phyloP scores from a whole-genome alignment of 2,329 filamentous ascomycete species.

The Tolypocladium pustulatum region DNA sequence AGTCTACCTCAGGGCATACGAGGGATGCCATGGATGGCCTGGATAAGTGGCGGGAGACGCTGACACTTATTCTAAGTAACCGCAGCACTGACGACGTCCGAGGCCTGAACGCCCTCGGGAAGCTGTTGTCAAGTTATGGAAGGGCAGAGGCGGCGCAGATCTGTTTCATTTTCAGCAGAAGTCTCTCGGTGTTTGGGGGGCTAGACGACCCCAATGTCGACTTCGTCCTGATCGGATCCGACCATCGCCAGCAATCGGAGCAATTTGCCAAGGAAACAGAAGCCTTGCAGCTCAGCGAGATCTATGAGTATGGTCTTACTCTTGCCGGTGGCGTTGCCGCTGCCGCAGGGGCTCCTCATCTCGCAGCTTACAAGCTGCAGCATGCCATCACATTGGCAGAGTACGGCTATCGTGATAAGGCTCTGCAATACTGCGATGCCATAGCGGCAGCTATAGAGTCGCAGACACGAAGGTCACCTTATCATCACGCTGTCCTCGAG shows the following conservation, averaged over 20 bases:
- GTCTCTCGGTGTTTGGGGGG: constrained; percentile 63
- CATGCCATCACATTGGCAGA: constrained; percentile 80
- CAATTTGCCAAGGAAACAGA: constrained; percentile 74
- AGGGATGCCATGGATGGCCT: constrained; percentile 74
- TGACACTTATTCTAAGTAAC: constrained; percentile 79
- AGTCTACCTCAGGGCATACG: constrained; percentile 45
- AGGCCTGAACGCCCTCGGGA: constrained; percentile 71
- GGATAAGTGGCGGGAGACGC: constrained; percentile 88
- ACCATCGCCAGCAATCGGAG: constrained; percentile 61
- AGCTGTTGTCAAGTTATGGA: constrained; percentile 73
- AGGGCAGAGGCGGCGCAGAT: constrained; percentile 86
- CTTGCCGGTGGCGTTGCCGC: constrained; percentile 47
- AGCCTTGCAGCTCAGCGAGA: constrained; percentile 84
- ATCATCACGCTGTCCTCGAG: constrained; percentile 70
- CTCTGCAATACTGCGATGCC: constrained; percentile 82
- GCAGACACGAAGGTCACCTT: constrained; percentile 74
- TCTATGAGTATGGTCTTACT: constrained; percentile 83
- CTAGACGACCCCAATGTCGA: constrained; percentile 69
- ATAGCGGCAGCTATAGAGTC: constrained; percentile 67
- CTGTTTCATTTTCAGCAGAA: constrained; percentile 80
- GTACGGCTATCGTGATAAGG: constrained; percentile 69
- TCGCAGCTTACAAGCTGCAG: constrained; percentile 84
- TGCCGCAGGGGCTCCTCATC: constrained; percentile 58
- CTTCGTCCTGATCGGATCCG: constrained; percentile 76
- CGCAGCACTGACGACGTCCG: constrained; percentile 69